Conservation (phyloP, 805 yeast species). For the Barnettozyma vustinii region DNA sequence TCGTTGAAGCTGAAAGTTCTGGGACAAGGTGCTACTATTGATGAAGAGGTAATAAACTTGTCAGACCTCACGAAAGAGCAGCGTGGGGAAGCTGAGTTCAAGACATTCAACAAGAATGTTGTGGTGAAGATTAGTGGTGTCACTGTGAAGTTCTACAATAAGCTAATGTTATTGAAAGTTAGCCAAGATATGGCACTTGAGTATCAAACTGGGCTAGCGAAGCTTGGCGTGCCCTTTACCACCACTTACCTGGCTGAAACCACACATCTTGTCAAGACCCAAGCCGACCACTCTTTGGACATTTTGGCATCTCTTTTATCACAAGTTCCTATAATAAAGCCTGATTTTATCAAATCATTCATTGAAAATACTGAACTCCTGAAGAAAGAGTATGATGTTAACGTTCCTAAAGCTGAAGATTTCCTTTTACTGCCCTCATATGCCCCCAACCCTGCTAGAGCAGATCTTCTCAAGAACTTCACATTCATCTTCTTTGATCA, state of each 20-base stretch:
- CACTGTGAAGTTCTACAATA: slow-evolving; percentile 14
- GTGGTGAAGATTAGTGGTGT: slow-evolving; percentile 17
- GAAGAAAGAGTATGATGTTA: slow-evolving; percentile 16
- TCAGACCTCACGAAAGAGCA: slow-evolving; percentile 2
- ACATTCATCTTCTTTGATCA: slow-evolving; percentile 24
- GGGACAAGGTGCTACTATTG: slow-evolving; percentile 8
- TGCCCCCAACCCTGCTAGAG: slow-evolving; percentile 21
- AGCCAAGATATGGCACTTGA: slow-evolving; percentile 11
- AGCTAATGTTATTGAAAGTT: slow-evolving; percentile 10
- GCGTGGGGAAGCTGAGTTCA: slow-evolving; percentile 1
- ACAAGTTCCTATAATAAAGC: slow-evolving; percentile 27
- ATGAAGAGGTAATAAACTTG: slow-evolving; percentile 3
- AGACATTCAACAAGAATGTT: slow-evolving; percentile 3
- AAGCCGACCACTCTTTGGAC: slow-evolving; percentile 22
- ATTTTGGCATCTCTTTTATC: slow-evolving; percentile 28
- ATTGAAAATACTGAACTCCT: slow-evolving; percentile 9
- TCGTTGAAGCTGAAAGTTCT: slow-evolving; percentile 6
- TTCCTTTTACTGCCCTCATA: slow-evolving; percentile 23
- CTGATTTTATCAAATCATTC: slow-evolving; percentile 21
- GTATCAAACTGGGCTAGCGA: slow-evolving; percentile 13
- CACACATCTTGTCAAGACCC: slow-evolving; percentile 22
- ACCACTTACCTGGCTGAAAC: slow-evolving; percentile 19
- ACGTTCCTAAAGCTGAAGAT: slow-evolving; percentile 22
- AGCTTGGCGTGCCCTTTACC: slow-evolving; percentile 26
- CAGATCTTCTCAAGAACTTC: slow-evolving; percentile 18